phyloP scores from a whole-genome alignment of 176 grass and related monocot genomes.

The Coix lacrymajobi region DNA sequence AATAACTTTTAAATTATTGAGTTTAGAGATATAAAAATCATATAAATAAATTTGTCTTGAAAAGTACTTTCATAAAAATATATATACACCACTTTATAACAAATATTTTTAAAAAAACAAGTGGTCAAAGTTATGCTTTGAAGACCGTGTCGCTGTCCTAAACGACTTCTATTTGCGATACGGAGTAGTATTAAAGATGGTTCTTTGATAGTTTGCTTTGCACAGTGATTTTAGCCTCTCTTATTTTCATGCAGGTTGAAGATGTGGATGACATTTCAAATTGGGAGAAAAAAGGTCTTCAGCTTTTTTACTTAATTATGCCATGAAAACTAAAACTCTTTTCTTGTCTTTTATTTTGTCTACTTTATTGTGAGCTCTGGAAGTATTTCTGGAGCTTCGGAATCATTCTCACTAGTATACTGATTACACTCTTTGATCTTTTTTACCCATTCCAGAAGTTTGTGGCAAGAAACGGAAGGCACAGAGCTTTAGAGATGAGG shows the following conservation, averaged over 20 bases:
- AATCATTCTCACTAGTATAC: not conserved
- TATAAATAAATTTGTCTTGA: no score
- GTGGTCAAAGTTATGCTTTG: no score
- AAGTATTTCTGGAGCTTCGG: not conserved
- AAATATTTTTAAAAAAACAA: no score
- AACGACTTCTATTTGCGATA: no score
- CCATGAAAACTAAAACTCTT: not conserved
- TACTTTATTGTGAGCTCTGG: slow-evolving; percentile 1
- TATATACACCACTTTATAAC: no score
- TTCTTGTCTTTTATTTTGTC: not conserved
- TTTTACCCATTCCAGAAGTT: slow-evolving; percentile 60
- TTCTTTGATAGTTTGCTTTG: not conserved
- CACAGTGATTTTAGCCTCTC: slow-evolving; percentile 25
- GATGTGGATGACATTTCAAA: slow-evolving; percentile 40
- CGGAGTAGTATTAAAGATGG: not conserved
- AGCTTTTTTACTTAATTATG: not conserved
- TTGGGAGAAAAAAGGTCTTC: slow-evolving; percentile 73
- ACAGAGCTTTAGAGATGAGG: slow-evolving; percentile 77
- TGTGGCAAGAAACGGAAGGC: slow-evolving; percentile 70
- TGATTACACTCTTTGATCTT: not conserved
- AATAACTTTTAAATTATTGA: no score
- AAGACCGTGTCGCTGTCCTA: no score
- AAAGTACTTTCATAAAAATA: no score
- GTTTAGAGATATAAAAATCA: no score
- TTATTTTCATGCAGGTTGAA: slow-evolving; percentile 61